These are phyloP conservation scores for Anisodus tanguticus DNA, from an alignment of 257 asterid species.

Conservation along the genomic window DNA sequence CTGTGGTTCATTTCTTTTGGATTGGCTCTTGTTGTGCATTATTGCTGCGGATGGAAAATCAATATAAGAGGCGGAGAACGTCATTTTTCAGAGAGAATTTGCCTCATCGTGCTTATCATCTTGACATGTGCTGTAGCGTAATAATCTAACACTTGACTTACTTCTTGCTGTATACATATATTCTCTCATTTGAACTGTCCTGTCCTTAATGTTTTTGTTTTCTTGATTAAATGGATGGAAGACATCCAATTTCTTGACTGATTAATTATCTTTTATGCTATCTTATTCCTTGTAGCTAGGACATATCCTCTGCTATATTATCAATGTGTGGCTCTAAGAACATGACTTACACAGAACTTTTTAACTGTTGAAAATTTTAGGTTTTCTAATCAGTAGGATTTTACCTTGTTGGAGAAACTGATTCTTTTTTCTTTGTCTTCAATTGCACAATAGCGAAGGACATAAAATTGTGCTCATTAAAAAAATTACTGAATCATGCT, in stretches of 20 bases:
- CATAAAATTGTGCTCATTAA: neutral
- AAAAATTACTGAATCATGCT: neutral
- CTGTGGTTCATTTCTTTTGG: slow-evolving; percentile 94
- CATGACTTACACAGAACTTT: neutral
- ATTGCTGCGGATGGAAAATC: slow-evolving; percentile 83
- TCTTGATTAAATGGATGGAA: neutral
- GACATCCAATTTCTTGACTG: neutral
- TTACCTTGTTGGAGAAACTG: neutral
- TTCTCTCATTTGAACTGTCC: slow-evolving; percentile 4
- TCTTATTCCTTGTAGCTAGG: neutral
- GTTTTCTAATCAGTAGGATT: neutral
- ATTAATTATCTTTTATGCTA: neutral
- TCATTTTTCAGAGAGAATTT: slow-evolving; percentile 61
- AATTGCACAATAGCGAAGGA: neutral
- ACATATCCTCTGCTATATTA: neutral
- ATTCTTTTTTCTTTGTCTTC: neutral
- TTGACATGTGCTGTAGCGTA: slow-evolving; percentile 88
- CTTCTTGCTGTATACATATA: neutral
- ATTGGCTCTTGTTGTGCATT: slow-evolving; percentile 68
- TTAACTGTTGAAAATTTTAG: neutral
- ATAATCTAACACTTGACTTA: slow-evolving; percentile 41
- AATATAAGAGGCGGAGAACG: slow-evolving; percentile 52
- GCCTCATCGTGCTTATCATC: slow-evolving; percentile 66
- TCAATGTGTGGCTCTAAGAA: neutral
- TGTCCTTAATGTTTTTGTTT: neutral